Base-by-base conservation (phyloP, 306 rosid genomes). In the Carpinus viminea region DNA sequence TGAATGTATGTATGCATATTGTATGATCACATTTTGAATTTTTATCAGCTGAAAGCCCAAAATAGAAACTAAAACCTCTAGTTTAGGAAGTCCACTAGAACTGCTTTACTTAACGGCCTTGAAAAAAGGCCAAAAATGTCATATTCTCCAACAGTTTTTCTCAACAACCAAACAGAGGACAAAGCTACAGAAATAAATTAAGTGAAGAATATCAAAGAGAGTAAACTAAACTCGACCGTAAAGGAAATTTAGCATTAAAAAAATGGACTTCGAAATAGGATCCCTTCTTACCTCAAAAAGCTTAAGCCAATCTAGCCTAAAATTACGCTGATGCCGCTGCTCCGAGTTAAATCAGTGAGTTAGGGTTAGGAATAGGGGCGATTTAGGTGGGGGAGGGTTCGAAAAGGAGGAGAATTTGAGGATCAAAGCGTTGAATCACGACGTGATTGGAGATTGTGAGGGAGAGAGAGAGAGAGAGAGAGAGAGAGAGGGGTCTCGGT, bases 321-420 rank as follows among this genome's bases (percentile, higher is more conserved):
- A 81, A 69, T 41, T 38, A 71, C 85, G 64, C 73, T 41, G 82
- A 79, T 77, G 83, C 77, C 45, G 76, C 84, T 43, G 26, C 59
- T 76, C 82, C 59, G 79, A 83, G 79, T 59, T 73, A 72, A 82
- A 46, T 68, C 81, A 12, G 82, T 26, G 83, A 61, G 82, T 79
- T 83, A 85, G 88, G 91, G 83, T 76, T 86, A 72, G 76, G 72
- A 71, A 73, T 1, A 68, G 21, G 31, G 31, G 51, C 70, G 20
- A 12, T 57, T 64, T 54, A 6, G 45, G 59, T 16, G n/a, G 20
- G 24, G n/a, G 6, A 17, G 12, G 15, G 34, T n/a, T 31, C 59
- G 71, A 46, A 53, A 73, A 53, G 24, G 43, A n/a, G 51, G 82
- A 6, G 53, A 76, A 70, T 78, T 59, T 31, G 73, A 21, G 56